phyloP scores from a whole-genome alignment of 495 filamentous ascomycete genomes.

The Penicillium ochrochloron region DNA sequence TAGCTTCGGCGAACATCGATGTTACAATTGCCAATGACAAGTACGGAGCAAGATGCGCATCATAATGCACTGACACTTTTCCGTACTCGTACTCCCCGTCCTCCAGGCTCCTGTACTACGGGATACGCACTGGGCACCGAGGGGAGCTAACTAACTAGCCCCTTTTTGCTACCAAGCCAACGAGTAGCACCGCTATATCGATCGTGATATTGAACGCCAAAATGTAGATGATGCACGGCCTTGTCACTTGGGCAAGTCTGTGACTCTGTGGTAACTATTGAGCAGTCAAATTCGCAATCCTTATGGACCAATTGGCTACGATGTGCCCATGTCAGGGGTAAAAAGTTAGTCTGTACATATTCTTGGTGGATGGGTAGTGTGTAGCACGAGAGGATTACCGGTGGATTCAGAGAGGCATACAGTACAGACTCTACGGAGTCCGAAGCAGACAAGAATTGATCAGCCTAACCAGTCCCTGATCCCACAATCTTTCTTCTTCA shows the following conservation, averaged over 20 bases:
- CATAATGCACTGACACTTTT: too few species aligned
- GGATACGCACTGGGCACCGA: neutral
- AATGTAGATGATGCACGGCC: neutral
- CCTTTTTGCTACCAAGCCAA: slow-evolving; percentile 2
- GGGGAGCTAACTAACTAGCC: neutral
- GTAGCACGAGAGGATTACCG: slow-evolving; percentile 3
- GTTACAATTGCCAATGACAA: neutral
- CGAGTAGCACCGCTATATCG: slow-evolving; percentile 1
- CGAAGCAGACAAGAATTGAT: slow-evolving; percentile 1
- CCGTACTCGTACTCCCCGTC: too few species aligned
- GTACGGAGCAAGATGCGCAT: neutral
- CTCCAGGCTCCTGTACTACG: too few species aligned
- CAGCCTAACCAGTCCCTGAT: neutral
- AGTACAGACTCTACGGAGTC: neutral
- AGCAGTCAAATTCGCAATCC: neutral
- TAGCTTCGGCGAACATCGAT: neutral
- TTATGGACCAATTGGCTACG: neutral
- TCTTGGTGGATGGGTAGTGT: neutral
- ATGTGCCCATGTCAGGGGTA: slow-evolving; percentile 2
- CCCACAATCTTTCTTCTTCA: neutral
- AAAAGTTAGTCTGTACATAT: neutral
- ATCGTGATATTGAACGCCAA: slow-evolving; percentile 11
- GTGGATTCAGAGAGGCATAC: neutral
- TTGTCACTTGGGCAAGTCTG: neutral
- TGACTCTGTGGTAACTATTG: neutral